phyloP scores from a whole-genome alignment of 1,284 basidiomycete genomes.

The Cystobasidium slooffiae region DNA sequence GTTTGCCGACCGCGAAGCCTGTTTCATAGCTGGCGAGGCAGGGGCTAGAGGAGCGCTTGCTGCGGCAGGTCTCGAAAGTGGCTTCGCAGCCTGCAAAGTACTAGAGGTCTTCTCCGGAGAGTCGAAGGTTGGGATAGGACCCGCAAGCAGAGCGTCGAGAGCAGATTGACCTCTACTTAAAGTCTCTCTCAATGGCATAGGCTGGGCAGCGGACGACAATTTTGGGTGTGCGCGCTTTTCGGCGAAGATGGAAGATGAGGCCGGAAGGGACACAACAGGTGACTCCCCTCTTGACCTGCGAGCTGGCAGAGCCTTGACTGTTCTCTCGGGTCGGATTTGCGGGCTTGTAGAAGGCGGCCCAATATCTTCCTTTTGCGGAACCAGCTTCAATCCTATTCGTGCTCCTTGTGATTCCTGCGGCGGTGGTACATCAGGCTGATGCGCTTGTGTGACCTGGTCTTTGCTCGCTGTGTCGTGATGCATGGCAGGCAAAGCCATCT shows the following conservation, averaged over 20 bases:
- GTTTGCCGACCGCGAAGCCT: not conserved
- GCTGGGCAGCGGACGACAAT: no score
- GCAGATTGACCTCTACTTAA: conserved; percentile 26
- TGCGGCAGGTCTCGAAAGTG: not conserved
- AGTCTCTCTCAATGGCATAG: not conserved
- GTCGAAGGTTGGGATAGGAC: conserved; percentile 27
- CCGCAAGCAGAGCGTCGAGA: conserved; percentile 33
- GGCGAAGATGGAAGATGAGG: not conserved
- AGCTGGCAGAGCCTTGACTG: not conserved
- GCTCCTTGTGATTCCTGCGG: no score
- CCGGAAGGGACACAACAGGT: not conserved
- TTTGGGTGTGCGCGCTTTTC: not conserved
- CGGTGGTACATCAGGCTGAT: no score
- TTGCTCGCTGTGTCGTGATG: no score
- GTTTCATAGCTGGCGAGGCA: not conserved
- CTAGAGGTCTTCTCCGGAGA: conserved; percentile 20
- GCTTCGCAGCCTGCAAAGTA: not conserved
- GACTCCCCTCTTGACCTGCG: not conserved
- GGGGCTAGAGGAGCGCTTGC: not conserved
- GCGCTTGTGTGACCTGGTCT: no score
- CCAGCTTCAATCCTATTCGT: no score
- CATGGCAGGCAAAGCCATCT: no score
- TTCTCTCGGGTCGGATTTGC: not conserved
- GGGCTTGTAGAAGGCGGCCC: not conserved
- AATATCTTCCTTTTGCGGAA: no score